Conservation (phyloP, 78 protist species). For the Dictyostelium capitatum region DNA sequence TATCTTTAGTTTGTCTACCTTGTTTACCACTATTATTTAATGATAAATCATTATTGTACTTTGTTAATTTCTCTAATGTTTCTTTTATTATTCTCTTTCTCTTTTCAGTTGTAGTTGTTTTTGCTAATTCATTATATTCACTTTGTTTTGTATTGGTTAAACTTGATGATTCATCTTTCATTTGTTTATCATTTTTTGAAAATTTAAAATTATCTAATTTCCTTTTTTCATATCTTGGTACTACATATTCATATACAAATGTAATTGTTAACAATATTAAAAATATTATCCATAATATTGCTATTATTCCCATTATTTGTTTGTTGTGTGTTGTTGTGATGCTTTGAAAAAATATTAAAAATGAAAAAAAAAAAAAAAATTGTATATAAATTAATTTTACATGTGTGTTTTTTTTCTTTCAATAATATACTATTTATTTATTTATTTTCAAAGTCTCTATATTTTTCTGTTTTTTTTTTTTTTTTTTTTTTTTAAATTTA, state of each 20-base stretch:
- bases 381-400: not conserved
- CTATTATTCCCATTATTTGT: not conserved
- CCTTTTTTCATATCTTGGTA: not conserved
- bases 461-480: not conserved
- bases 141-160: not conserved
- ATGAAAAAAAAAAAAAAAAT: not conserved
- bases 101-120: not conserved
- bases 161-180: not conserved
- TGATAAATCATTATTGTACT: not conserved
- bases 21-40: not conserved
- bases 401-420: not conserved
- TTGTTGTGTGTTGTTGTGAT: not conserved
- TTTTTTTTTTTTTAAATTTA: too few species aligned
- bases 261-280: not conserved
- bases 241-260: not conserved
- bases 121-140: not conserved
- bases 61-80: not conserved
- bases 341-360: not conserved
- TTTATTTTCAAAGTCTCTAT: not conserved
- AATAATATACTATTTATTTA: not conserved
- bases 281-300: not conserved
- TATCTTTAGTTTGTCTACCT: not conserved
- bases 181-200: too few species aligned
- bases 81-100: not conserved
- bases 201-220: not conserved